phyloP scores from a whole-genome alignment of 345 rosid genomes.

The Citropsis articulata region DNA sequence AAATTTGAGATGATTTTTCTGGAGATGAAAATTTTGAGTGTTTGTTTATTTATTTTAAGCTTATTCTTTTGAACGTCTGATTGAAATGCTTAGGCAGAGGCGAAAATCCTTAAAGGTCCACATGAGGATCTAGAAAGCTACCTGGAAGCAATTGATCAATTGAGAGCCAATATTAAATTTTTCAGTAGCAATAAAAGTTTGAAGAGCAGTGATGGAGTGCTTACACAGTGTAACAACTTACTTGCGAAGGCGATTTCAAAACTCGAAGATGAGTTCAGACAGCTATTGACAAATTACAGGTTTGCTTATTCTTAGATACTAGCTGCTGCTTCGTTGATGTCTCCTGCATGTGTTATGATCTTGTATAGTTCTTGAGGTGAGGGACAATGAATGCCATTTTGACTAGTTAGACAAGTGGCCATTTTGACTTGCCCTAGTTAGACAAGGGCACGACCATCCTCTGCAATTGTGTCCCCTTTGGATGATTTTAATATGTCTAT shows the following conservation, averaged over 20 bases:
- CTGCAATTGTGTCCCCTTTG: neutral
- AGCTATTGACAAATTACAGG: constrained; percentile 82
- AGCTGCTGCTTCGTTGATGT: neutral
- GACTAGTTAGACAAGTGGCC: neutral
- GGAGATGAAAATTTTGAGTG: too few relatives aligned
- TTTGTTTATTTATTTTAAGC: too few relatives aligned
- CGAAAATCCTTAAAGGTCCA: constrained; percentile 92
- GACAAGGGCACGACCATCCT: neutral
- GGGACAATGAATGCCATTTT: neutral
- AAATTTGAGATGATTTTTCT: neutral
- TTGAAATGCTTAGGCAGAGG: constrained; percentile 62
- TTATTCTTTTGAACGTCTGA: neutral
- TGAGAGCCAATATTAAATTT: constrained; percentile 60
- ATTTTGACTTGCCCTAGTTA: neutral
- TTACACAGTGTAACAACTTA: constrained; percentile 64
- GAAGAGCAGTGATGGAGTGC: constrained; percentile 57
- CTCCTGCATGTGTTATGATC: neutral
- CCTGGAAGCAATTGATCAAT: constrained; percentile 88
- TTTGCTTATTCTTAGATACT: constrained; percentile 4
- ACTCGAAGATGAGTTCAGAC: constrained; percentile 90
- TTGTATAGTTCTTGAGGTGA: neutral
- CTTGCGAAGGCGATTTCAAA: constrained; percentile 80
- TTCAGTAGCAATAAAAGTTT: constrained; percentile 63
- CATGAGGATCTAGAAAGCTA: constrained; percentile 92
- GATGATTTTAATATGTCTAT: neutral